A percentile compares a stretch with the other conserved stretches of the same genome.
phyloP scores from a whole-genome alignment of 768 basidiomycete genomes.

The Tylopilus plumbeoviolaceoides region DNA sequence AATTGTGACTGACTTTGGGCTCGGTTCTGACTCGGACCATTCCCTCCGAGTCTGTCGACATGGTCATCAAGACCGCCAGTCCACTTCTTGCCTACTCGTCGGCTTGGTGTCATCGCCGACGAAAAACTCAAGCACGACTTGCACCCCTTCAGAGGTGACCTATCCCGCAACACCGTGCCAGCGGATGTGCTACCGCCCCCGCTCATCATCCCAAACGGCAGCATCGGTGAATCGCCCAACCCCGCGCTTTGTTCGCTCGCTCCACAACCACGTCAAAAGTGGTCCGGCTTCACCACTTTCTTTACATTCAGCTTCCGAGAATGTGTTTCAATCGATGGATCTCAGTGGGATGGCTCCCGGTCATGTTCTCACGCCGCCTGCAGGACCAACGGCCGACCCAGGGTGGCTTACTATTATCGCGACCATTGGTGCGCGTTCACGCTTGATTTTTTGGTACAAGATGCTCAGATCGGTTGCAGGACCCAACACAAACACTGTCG shows the following conservation, averaged over 20 bases:
- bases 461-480: slow-evolving; percentile 42
- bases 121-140: too few species aligned
- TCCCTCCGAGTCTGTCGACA: slow-evolving; percentile 6
- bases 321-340: slow-evolving; percentile 69
- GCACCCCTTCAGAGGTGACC: slow-evolving; percentile 23
- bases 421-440: slow-evolving; percentile 73
- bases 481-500: slow-evolving; percentile 90
- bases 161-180: slow-evolving; percentile 19
- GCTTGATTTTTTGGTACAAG: not conserved
- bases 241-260: slow-evolving; percentile 20
- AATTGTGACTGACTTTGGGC: slow-evolving; percentile 12
- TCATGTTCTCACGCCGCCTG: slow-evolving; percentile 42
- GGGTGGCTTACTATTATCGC: slow-evolving; percentile 92
- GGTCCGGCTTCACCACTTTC: slow-evolving; percentile 37
- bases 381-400: slow-evolving; percentile 48
- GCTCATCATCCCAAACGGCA: slow-evolving; percentile 47
- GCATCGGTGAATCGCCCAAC: slow-evolving; percentile 63
- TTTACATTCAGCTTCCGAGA: slow-evolving; percentile 46
- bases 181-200: slow-evolving; percentile 35
- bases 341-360: slow-evolving; percentile 46
- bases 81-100: slow-evolving; percentile 40
- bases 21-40: not conserved
- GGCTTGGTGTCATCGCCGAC: too few species aligned
- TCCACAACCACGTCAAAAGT: slow-evolving; percentile 28
- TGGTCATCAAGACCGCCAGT: slow-evolving; percentile 34